These are phyloP conservation scores for Rhinocladiella mackenziei DNA, from an alignment of 2,329 filamentous ascomycete species.

Conservation along the genomic window DNA sequence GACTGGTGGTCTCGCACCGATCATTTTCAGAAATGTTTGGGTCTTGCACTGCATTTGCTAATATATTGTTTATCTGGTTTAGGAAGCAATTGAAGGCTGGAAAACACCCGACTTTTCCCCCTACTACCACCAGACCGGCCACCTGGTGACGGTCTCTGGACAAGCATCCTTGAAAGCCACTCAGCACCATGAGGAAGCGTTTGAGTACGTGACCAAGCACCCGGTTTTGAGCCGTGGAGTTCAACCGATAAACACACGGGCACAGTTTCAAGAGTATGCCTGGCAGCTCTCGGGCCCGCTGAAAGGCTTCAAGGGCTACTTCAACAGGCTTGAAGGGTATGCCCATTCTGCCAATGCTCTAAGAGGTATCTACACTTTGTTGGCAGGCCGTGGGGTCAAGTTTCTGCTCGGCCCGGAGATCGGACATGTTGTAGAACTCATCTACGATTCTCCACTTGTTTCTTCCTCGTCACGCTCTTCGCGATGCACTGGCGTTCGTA, in stretches of 20 bases:
- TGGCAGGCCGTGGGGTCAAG: constrained; percentile 44
- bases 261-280: constrained; percentile 40
- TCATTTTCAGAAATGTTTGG: too few relatives aligned
- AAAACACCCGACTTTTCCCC: constrained; percentile 42
- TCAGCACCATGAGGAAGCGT: constrained; percentile 30
- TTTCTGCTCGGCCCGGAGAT: constrained; percentile 44
- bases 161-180: constrained; percentile 31
- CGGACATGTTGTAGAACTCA: constrained; percentile 38
- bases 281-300: constrained; percentile 51
- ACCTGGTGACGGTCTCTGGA: constrained; percentile 43
- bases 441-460: constrained; percentile 42
- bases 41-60: too few relatives aligned
- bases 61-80: too few relatives aligned
- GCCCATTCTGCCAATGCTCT: constrained; percentile 52
- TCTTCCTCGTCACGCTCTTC: constrained; percentile 35
- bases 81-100: constrained; percentile 42
- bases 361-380: constrained; percentile 51
- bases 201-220: constrained; percentile 39
- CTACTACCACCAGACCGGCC: constrained; percentile 45
- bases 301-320: constrained; percentile 55
- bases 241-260: constrained; percentile 38
- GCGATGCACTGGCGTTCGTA: constrained; percentile 36
- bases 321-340: constrained; percentile 55
- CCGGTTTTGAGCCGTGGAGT: constrained; percentile 34
- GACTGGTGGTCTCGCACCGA: too few relatives aligned